Evolutionary conservation across 2,329 filamentous ascomycete genomes (phyloP), one percentile per base, ranked within the genome.

Genomic region (Beauveria pseudobassiana): DNA sequence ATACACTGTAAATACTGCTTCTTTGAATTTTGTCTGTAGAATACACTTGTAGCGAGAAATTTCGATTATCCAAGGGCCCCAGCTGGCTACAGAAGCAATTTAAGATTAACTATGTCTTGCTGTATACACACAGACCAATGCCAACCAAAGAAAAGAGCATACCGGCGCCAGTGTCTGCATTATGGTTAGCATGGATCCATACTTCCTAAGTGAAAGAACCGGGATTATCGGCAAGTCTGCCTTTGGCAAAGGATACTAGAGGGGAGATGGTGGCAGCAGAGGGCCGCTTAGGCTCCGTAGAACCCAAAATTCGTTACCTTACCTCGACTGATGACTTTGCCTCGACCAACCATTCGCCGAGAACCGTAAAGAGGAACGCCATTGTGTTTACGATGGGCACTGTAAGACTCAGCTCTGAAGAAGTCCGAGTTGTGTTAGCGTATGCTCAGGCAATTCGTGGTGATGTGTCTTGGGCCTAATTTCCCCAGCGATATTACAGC

Each of bases 341-440:
- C 69, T 97, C 93, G 1, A 93, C 91, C 80, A 88, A 96, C 92
- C 93, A 98, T 68, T 98, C 93, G 1, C 93, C 93, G 14, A 97
- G 70, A 2, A 97, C 93, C 0, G 93, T 98, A 71, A 97, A 98
- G n/a, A 98, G 75, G 68, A 98, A 98, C 0, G 93, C 93, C 70
- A 96, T 77, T 0, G 92, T 96, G 70, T 98, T 98, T 1, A 93
- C 93, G 65, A 98, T 95, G 1, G 93, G 93, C 1, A 98, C 93
- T 2, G 93, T 97, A 65, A 98, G 79, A 71, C 92, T 96, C 67
- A 98, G 72, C 74, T 98, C 93, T 95, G 67, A 14, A 28, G 20
- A 38, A 28, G 42, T 49, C 20, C 48, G 16, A 42, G 14, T 42
- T 18, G 38, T 51, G 24, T 51, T 45, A 50, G 48, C 48, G 10